A percentile compares a stretch with the other conserved stretches of the same genome.
phyloP scores from a whole-genome alignment of 2,329 filamentous ascomycete species.

The Fusarium sororula region DNA sequence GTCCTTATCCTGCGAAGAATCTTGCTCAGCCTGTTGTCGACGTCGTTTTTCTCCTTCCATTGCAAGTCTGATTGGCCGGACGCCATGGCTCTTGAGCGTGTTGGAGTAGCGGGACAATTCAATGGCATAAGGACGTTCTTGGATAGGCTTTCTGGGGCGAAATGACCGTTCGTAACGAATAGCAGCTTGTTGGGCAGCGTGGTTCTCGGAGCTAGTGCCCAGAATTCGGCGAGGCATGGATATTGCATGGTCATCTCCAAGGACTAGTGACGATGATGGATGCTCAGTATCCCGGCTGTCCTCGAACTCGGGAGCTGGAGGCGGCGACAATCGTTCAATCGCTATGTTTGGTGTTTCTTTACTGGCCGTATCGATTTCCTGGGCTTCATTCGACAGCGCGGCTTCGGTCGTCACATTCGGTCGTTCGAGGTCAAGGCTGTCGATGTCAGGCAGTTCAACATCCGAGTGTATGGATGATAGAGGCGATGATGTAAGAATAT shows the following conservation, averaged over 20 bases:
- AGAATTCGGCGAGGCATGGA: slow-evolving; percentile 29
- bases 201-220: slow-evolving; percentile 29
- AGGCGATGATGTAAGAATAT: slow-evolving; percentile 45
- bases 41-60: slow-evolving; percentile 40
- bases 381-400: not conserved
- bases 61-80: slow-evolving; percentile 60
- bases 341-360: slow-evolving; percentile 52
- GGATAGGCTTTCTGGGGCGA: slow-evolving; percentile 68
- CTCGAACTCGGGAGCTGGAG: slow-evolving; percentile 41
- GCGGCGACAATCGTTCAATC: slow-evolving; percentile 48
- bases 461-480: slow-evolving; percentile 48
- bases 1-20: slow-evolving; percentile 58
- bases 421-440: slow-evolving; percentile 22
- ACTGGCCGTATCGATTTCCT: slow-evolving; percentile 5
- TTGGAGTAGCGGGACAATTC: slow-evolving; percentile 65
- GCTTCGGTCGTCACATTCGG: not conserved
- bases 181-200: slow-evolving; percentile 39
- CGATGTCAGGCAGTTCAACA: slow-evolving; percentile 34
- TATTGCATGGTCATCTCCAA: not conserved
- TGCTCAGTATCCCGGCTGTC: not conserved
- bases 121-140: slow-evolving; percentile 67
- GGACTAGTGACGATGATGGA: not conserved
- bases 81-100: slow-evolving; percentile 62
- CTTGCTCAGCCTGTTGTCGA: slow-evolving; percentile 57
- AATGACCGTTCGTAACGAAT: slow-evolving; percentile 58